Conservation (phyloP, 176 grass and related monocot species). For the Thinopyrum elongatum region DNA sequence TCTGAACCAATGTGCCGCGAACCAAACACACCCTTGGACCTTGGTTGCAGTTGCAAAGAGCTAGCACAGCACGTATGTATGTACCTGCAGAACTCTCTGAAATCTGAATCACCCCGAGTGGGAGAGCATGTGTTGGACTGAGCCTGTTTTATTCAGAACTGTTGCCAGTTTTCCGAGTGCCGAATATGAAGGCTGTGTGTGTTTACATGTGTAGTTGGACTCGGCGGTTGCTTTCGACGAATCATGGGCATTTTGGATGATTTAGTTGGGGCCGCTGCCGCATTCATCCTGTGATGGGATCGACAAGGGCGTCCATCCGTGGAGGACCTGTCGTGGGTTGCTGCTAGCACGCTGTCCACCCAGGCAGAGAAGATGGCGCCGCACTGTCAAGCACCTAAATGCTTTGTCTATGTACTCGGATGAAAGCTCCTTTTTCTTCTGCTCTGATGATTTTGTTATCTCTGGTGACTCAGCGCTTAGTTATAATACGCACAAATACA, state of each 20-base stretch:
- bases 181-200: neutral
- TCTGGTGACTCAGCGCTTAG: neutral
- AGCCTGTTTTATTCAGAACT: neutral
- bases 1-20: neutral
- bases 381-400: neutral
- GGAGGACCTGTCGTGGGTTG: neutral
- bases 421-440: neutral
- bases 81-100: neutral
- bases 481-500: neutral
- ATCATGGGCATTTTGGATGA: neutral
- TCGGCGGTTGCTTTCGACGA: neutral
- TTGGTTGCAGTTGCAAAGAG: neutral
- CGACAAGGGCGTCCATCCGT: neutral
- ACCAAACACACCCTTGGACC: no score
- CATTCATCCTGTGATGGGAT: neutral
- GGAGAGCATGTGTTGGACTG: neutral
- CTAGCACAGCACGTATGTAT: neutral
- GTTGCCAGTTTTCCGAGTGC: neutral
- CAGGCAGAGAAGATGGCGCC: neutral
- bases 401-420: neutral
- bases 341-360: constrained; percentile 6
- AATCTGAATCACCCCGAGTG: neutral
- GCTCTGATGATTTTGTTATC: neutral
- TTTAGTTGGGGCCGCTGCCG: neutral
- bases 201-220: neutral